A percentile compares a stretch with the other conserved stretches of the same genome.
Evolutionary conservation across 768 basidiomycete species (phyloP).

Genomic region (Candolleomyces eurysporus): DNA sequence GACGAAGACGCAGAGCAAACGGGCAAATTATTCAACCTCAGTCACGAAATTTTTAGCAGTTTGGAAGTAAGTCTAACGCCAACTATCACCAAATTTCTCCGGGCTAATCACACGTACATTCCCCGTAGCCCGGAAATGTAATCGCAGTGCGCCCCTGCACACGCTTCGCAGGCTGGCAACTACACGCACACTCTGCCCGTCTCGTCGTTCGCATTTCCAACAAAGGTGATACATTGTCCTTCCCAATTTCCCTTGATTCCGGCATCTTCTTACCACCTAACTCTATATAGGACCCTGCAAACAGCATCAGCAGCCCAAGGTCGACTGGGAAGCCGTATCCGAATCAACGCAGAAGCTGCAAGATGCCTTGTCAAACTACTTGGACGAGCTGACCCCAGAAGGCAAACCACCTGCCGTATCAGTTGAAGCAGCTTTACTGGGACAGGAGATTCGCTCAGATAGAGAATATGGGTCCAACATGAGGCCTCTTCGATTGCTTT

Average conservation of each 20-base stretch:
- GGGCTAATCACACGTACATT: no score
- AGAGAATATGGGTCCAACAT: conserved; percentile 16
- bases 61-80: conserved; percentile 15
- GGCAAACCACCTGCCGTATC: conserved; percentile 20
- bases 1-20: conserved; percentile 12
- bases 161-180: conserved; percentile 28
- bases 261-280: neutral
- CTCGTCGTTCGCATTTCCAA: conserved; percentile 27
- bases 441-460: conserved; percentile 24
- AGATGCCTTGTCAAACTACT: conserved; percentile 17
- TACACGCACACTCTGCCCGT: conserved; percentile 23
- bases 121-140: conserved; percentile 25
- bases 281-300: conserved; percentile 2
- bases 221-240: conserved; percentile 12
- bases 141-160: conserved; percentile 31
- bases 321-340: conserved; percentile 14
- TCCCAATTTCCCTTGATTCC: neutral
- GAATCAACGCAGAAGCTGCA: conserved; percentile 15
- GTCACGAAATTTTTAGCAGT: conserved; percentile 18
- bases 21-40: conserved; percentile 16
- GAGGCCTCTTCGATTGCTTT: conserved; percentile 24
- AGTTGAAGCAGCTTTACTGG: conserved; percentile 22
- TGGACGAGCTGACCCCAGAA: conserved; percentile 17
- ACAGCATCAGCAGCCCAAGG: conserved; percentile 6
- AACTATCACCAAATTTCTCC: neutral